phyloP scores from a whole-genome alignment of 2,329 filamentous ascomycete genomes.

The Niveomyces coronatus region DNA sequence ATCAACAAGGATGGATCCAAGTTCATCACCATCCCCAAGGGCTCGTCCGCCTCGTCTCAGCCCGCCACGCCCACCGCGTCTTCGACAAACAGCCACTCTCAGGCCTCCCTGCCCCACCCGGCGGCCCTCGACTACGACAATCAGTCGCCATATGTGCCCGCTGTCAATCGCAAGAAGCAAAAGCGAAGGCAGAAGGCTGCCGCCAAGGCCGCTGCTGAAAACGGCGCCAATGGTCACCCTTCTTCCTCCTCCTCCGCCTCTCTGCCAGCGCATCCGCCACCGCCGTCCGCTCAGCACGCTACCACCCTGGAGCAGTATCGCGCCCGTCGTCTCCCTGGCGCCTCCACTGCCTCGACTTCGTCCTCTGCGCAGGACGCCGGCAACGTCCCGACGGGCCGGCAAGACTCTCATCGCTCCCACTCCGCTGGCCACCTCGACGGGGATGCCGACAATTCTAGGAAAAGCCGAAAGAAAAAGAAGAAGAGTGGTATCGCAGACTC shows the following conservation, averaged over 20 bases:
- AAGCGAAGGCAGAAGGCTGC: conserved; percentile 84
- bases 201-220: conserved; percentile 47
- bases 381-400: conserved; percentile 46
- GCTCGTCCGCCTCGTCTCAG: conserved; percentile 41
- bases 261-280: neutral
- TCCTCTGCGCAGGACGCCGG: conserved; percentile 35
- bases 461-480: conserved; percentile 63
- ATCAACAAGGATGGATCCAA: conserved; percentile 61
- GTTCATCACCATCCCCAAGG: conserved; percentile 55
- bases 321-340: no score
- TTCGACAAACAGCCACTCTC: conserved; percentile 21
- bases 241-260: neutral
- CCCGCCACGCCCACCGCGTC: conserved; percentile 39
- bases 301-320: no score
- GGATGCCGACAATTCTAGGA: conserved; percentile 48
- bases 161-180: conserved; percentile 87
- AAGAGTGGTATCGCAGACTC: conserved; percentile 27
- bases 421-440: no score
- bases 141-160: conserved; percentile 27
- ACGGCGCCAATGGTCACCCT: conserved; percentile 9
- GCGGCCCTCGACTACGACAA: conserved; percentile 14
- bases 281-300: conserved; percentile 13
- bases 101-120: conserved; percentile 15
- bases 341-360: conserved; percentile 3
- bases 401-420: no score